Conservation (phyloP, 73 alveolate genomes). For the Tetrahymena elliotti region DNA sequence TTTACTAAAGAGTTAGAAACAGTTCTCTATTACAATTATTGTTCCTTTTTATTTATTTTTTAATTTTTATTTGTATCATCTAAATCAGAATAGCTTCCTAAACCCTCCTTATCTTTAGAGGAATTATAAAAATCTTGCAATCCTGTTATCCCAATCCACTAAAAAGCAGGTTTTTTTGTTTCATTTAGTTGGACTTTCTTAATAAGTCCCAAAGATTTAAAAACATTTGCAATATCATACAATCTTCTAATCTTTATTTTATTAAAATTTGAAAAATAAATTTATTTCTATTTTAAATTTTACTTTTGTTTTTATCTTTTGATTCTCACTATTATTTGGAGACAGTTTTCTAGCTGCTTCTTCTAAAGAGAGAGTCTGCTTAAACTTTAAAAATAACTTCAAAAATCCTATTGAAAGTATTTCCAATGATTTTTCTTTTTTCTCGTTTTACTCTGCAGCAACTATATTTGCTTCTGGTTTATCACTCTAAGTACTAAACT, state of each 20-base stretch:
- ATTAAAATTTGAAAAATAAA: background rate
- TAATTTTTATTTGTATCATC: background rate
- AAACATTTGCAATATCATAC: slow-evolving; percentile 78
- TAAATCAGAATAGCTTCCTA: background rate
- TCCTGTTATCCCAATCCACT: slow-evolving; percentile 70
- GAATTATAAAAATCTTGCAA: slow-evolving; percentile 7
- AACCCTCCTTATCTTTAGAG: background rate
- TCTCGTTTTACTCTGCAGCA: background rate
- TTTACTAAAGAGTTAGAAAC: background rate
- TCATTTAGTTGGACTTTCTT: slow-evolving; percentile 45
- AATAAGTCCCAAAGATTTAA: slow-evolving; percentile 56
- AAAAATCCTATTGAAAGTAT: slow-evolving; percentile 57
- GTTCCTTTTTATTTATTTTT: background rate
- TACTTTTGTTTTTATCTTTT: slow-evolving; percentile 59
- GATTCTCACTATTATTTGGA: slow-evolving; percentile 36
- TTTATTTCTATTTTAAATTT: background rate
- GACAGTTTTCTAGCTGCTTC: slow-evolving; percentile 66
- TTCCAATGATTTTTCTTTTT: slow-evolving; percentile 64
- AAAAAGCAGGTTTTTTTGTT: slow-evolving; percentile 70
- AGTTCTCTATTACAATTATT: background rate
- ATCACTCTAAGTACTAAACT: background rate
- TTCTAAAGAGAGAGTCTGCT: slow-evolving; percentile 54
- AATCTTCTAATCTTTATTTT: slow-evolving; percentile 37
- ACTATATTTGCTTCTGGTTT: background rate
- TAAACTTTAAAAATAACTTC: slow-evolving; percentile 43